Conservation (phyloP, 2,329 filamentous ascomycete genomes). For the Sphaerulina musiva region DNA sequence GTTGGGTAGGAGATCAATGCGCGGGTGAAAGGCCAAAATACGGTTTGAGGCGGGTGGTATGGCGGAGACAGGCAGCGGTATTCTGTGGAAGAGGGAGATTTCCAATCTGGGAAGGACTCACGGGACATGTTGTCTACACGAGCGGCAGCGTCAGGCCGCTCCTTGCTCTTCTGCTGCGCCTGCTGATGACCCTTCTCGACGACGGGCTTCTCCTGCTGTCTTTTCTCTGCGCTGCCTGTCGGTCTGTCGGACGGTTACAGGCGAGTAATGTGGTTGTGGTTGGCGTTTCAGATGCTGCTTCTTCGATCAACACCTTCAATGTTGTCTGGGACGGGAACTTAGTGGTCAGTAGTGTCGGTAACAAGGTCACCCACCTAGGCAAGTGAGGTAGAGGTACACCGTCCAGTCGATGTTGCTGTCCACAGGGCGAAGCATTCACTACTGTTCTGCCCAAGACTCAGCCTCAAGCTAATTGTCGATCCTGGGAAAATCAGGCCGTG, state of each 20-base stretch:
- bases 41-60: constrained; percentile 2
- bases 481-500: too few relatives aligned
- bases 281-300: background rate
- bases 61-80: constrained; percentile 2
- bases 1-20: constrained; percentile 9
- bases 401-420: background rate
- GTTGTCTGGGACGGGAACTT: too few relatives aligned
- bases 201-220: background rate
- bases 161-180: background rate
- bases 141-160: constrained; percentile 6
- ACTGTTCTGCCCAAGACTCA: background rate
- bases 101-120: constrained; percentile 7
- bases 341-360: too few relatives aligned
- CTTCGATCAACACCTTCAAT: too few relatives aligned
- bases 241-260: background rate
- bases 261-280: background rate
- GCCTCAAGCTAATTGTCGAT: background rate
- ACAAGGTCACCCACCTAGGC: too few relatives aligned
- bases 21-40: constrained; percentile 4
- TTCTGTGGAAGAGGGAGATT: background rate
- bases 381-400: too few relatives aligned
- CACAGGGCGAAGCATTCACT: too few relatives aligned
- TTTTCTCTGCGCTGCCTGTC: background rate
- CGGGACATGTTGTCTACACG: constrained; percentile 12
- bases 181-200: background rate